Percentiles rank a stretch among this genome's conserved stretches.
These are phyloP conservation scores for Colletotrichum sp. DNA, from an alignment of 2,329 filamentous ascomycete genomes.

Conservation along the genomic window DNA sequence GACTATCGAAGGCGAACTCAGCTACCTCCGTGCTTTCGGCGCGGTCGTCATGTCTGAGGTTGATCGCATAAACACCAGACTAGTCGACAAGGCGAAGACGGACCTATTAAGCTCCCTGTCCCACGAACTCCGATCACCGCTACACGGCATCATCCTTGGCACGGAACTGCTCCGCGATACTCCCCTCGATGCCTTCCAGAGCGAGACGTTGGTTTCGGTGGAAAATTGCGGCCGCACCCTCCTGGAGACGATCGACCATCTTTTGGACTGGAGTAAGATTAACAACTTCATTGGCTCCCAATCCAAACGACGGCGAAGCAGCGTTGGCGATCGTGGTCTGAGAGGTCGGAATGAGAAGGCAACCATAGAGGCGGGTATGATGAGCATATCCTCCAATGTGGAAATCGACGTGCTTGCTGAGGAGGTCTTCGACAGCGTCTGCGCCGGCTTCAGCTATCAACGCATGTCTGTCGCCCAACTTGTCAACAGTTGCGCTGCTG, in stretches of 20 bases:
- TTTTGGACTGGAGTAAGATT: conserved; percentile 47
- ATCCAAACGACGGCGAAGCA: neutral
- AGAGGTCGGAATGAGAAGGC: neutral
- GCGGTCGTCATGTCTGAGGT: conserved; percentile 62
- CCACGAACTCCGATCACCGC: conserved; percentile 64
- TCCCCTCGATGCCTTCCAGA: conserved; percentile 43
- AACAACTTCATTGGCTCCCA: conserved; percentile 30
- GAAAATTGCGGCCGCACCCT: conserved; percentile 49
- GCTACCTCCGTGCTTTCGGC: conserved; percentile 54
- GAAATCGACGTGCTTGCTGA: conserved; percentile 36
- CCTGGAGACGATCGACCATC: conserved; percentile 52
- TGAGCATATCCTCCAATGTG: conserved; percentile 28
- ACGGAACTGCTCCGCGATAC: conserved; percentile 59
- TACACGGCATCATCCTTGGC: conserved; percentile 63
- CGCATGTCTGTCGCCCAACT: conserved; percentile 14
- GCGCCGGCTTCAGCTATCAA: conserved; percentile 39
- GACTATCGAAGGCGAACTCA: conserved; percentile 51
- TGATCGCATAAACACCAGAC: conserved; percentile 42
- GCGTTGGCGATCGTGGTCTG: neutral
- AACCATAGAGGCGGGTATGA: conserved; percentile 21
- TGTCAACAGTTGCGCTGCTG: neutral
- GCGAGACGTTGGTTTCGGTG: conserved; percentile 46
- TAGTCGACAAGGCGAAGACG: conserved; percentile 52
- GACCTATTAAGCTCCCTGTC: conserved; percentile 64
- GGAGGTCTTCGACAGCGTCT: conserved; percentile 41